Conservation (phyloP, 306 rosid species). For the Mucuna pruriens region DNA sequence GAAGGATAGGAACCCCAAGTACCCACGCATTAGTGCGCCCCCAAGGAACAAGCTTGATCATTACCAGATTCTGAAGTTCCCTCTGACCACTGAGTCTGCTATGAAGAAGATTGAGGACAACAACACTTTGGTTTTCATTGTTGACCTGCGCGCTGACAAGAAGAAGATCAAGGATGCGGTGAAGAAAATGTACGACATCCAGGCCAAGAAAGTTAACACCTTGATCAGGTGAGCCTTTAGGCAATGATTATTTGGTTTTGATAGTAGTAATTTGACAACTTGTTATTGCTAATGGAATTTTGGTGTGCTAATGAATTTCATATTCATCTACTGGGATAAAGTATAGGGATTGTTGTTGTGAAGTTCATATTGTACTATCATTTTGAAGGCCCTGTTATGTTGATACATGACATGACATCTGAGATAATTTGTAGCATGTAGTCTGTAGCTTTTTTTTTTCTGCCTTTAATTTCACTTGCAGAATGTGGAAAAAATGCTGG, state of each 20-base stretch:
- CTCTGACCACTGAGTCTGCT: conserved; percentile 89
- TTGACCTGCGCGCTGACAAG: conserved; percentile 86
- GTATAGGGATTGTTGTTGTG: background rate
- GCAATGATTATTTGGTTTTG: background rate
- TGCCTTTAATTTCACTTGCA: background rate
- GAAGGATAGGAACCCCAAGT: conserved; percentile 76
- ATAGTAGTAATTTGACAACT: background rate
- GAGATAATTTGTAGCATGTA: background rate
- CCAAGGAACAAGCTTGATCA: conserved; percentile 89
- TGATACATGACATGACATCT: background rate
- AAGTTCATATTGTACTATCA: background rate
- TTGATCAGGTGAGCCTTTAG: conserved; percentile 67
- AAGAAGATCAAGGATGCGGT: conserved; percentile 89
- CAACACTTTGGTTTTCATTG: conserved; percentile 87
- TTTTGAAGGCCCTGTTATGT: background rate
- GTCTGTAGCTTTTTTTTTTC: background rate
- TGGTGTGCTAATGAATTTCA: background rate
- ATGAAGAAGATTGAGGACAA: conserved; percentile 93
- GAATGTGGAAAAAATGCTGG: background rate
- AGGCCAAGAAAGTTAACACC: conserved; percentile 87
- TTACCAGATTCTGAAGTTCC: conserved; percentile 75
- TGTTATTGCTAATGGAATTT: background rate
- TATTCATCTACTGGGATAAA: background rate
- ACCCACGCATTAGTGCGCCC: conserved; percentile 85
- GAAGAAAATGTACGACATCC: conserved; percentile 88